phyloP scores from a whole-genome alignment of 768 basidiomycete species.

The Infundibulicybe gibba region DNA sequence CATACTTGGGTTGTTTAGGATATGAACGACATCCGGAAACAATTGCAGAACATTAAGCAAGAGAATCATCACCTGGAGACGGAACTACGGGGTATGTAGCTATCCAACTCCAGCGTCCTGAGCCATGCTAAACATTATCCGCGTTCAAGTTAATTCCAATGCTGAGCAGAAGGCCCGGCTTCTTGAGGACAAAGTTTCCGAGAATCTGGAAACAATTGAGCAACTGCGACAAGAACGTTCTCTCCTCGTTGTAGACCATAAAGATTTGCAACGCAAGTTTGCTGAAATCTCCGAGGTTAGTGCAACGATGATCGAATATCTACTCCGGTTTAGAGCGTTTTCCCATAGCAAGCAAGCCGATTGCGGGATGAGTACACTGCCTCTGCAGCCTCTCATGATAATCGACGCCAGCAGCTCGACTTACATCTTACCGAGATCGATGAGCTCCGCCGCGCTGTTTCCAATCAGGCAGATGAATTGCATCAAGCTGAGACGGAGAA shows the following conservation, averaged over 20 bases:
- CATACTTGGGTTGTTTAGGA: constrained; percentile 42
- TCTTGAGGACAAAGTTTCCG: constrained; percentile 62
- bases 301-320: not conserved
- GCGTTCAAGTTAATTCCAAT: constrained; percentile 53
- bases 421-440: constrained; percentile 69
- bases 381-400: constrained; percentile 66
- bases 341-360: constrained; percentile 49
- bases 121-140: constrained; percentile 1
- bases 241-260: constrained; percentile 64
- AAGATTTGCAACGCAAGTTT: constrained; percentile 66
- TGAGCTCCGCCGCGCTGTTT: constrained; percentile 66
- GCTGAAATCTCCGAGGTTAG: constrained; percentile 65
- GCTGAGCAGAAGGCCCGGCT: constrained; percentile 72
- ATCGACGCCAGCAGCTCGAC: constrained; percentile 72
- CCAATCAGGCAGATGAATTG: constrained; percentile 57
- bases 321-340: not conserved
- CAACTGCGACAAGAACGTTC: constrained; percentile 77
- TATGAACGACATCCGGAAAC: constrained; percentile 71
- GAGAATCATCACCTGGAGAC: constrained; percentile 72
- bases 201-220: constrained; percentile 69
- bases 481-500: constrained; percentile 64
- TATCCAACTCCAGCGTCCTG: not conserved
- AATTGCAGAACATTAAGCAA: constrained; percentile 66
- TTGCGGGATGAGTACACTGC: constrained; percentile 58
- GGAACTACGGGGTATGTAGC: constrained; percentile 61